Base-by-base conservation (phyloP, 345 rosid species). In the Zanthoxylum bungeanum region DNA sequence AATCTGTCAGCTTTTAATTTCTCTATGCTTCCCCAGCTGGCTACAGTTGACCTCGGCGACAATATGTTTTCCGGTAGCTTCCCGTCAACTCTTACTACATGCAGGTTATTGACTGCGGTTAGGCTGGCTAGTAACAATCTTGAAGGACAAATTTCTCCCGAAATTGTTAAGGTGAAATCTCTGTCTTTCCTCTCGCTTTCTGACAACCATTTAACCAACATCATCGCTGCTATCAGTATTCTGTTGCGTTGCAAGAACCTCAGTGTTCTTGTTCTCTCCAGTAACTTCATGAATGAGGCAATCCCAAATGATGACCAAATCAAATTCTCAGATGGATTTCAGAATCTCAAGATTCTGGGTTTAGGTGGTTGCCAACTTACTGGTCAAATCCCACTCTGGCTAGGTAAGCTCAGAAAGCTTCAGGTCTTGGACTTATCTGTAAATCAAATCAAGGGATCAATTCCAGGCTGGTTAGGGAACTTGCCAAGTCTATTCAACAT, bases 201-300 rank as follows among this genome's bases (percentile, higher is more conserved):
- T 10, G 49, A 34, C 66, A 75, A 71, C 47, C 71, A 56, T 16
- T 44, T 79, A 27, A 62, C 62, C 67, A 75, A 79, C n/a, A 66
- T 76, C 66, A 75, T 72, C 9, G 75, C 77, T 46, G 79, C 79
- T 10, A 64, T 79, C 36, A 51, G 25, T 40, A 64, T 62, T 62
- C 51, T 79, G 53, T 75, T 73, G 76, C 75, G 80, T 12, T 79
- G 77, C 72, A 76, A 76, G 77, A 79, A 59, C 55, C 73, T 79
- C 44, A 52, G 72, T 27, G 47, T 77, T 65, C 52, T 79, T 42
- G 64, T 79, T 24, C 46, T 42, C 46, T 2, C 46, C 17, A 0
- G 10, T 4, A 42, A 42, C 46, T 42, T 42, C 46, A 42, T 42
- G 46, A 42, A 42, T 3, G 46, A 42, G 66, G 64, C 63, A 62